Conservation (phyloP, 2,329 filamentous ascomycete species). For the Monilinia vaccinii-corymbosi region DNA sequence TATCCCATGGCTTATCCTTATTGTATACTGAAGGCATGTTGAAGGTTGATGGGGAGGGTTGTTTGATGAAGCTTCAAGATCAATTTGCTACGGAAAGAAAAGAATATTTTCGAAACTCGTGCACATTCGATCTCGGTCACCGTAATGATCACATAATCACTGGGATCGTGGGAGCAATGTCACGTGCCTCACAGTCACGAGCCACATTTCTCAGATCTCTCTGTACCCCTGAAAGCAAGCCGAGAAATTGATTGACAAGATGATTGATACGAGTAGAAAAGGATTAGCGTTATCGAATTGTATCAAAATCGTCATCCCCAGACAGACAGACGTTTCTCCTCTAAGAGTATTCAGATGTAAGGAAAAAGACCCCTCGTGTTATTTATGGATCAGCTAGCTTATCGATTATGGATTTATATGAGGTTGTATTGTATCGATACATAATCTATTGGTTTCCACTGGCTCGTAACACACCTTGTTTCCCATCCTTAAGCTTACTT, state of each 20-base stretch:
- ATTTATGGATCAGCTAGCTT: slow-evolving; percentile 2
- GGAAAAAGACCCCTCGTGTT: slow-evolving; percentile 1
- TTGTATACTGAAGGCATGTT: slow-evolving; percentile 83
- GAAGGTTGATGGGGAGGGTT: slow-evolving; percentile 15
- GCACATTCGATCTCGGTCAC: background rate
- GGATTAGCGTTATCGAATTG: slow-evolving; percentile 6
- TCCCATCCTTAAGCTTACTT: slow-evolving; percentile 6
- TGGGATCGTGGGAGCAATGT: accelerated
- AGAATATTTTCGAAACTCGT: slow-evolving; percentile 9
- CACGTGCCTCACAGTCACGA: background rate
- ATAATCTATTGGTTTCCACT: background rate
- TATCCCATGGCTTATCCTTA: slow-evolving; percentile 88
- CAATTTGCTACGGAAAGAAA: slow-evolving; percentile 9
- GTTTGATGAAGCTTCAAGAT: slow-evolving; percentile 2
- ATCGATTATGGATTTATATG: background rate
- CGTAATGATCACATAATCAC: background rate
- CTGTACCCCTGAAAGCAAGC: slow-evolving; percentile 7
- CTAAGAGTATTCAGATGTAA: background rate
- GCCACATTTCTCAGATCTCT: background rate
- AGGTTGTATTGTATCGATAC: no score
- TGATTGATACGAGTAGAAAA: background rate
- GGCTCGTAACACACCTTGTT: slow-evolving; percentile 1
- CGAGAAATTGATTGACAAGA: slow-evolving; percentile 3
- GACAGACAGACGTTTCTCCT: background rate
- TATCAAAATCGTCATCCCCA: slow-evolving; percentile 7